phyloP scores from a whole-genome alignment of 2,329 filamentous ascomycete genomes.

The Parascedosporium putredinis region DNA sequence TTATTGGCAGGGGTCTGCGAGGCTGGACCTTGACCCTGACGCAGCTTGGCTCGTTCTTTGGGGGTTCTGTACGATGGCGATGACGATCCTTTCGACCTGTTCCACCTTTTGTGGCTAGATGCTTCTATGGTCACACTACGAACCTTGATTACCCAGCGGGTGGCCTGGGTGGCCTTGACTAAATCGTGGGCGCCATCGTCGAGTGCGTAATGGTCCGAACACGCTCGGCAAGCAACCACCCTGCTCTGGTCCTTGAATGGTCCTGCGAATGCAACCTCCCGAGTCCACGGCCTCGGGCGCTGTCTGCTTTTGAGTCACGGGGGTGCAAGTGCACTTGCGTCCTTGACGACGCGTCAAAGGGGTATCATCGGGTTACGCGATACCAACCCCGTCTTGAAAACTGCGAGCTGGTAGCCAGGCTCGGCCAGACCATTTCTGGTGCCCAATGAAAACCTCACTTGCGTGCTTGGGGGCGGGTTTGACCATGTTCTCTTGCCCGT shows the following conservation, averaged over 20 bases:
- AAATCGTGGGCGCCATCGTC: no score
- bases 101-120: no score
- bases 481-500: background rate
- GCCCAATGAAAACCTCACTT: no score
- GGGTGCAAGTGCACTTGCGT: constrained; percentile 1
- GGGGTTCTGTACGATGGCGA: background rate
- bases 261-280: background rate
- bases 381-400: constrained; percentile 1
- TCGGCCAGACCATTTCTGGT: background rate
- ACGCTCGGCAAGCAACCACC: no score
- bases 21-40: background rate
- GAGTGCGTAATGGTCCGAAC: background rate
- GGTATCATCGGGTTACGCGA: no score
- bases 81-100: no score
- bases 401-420: constrained; percentile 1
- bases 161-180: background rate
- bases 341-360: background rate
- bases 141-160: no score
- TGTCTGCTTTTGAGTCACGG: background rate
- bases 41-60: background rate
- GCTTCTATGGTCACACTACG: no score
- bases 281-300: background rate
- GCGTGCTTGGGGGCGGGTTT: background rate
- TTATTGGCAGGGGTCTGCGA: background rate
- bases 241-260: no score